Percentiles rank a stretch among this genome's conserved stretches.
phyloP scores from a whole-genome alignment of 192 early-diverging fungal species.

The Backusella tarrabulga region DNA sequence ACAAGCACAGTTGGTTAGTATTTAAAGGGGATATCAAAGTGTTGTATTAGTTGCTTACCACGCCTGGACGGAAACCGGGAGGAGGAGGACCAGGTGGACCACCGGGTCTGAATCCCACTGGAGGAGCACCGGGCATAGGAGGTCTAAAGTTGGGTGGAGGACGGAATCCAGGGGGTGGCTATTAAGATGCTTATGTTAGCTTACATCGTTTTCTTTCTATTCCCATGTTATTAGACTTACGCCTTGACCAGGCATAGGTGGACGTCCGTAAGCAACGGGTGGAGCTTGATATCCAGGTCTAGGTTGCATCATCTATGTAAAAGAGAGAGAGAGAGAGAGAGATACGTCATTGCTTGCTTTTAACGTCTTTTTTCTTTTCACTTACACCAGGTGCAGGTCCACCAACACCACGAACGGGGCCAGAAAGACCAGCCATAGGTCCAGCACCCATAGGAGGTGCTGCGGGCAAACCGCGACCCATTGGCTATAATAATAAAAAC shows the following conservation, averaged over 20 bases:
- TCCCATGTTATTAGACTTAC: constrained; percentile 31
- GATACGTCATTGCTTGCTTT: neutral
- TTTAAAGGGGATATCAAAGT: neutral
- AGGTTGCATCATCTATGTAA: constrained; percentile 76
- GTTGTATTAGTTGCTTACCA: constrained; percentile 15
- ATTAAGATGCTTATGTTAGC: constrained; percentile 49
- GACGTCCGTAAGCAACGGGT: constrained; percentile 74
- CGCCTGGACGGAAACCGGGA: constrained; percentile 48
- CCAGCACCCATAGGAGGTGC: constrained; percentile 41
- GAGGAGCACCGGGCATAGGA: constrained; percentile 54
- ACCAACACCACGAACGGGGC: constrained; percentile 94
- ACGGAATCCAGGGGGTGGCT: constrained; percentile 61
- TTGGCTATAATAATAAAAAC: constrained; percentile 49
- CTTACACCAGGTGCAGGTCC: constrained; percentile 77
- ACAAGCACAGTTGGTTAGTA: neutral
- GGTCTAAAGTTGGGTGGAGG: constrained; percentile 59
- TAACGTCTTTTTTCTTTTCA: neutral
- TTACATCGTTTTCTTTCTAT: neutral
- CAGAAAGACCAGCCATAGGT: constrained; percentile 66
- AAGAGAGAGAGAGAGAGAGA: neutral
- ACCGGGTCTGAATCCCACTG: constrained; percentile 59
- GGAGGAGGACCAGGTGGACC: constrained; percentile 51
- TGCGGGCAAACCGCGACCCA: constrained; percentile 63
- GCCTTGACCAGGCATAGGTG: constrained; percentile 60
- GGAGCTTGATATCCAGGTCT: constrained; percentile 67